Evolutionary conservation across 306 rosid species (phyloP).

Genomic region (Cucumis hystrix): DNA sequence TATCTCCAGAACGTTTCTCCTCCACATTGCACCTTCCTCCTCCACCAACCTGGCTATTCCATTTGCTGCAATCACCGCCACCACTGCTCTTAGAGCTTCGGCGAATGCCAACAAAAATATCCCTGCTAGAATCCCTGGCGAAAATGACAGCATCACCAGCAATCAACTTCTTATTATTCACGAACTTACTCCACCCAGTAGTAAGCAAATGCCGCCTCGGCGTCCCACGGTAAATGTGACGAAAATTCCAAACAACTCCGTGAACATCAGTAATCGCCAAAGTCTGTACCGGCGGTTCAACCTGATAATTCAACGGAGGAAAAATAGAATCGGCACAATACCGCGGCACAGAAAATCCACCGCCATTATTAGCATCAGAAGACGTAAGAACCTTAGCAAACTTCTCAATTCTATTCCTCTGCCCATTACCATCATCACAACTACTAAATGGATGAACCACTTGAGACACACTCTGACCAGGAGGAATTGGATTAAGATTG

Average conservation of each 20-base stretch:
- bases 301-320: constrained; percentile 41
- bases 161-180: constrained; percentile 50
- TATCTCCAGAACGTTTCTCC: constrained; percentile 12
- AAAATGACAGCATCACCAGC: constrained; percentile 66
- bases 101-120: constrained; percentile 49
- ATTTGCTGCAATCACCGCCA: constrained; percentile 2
- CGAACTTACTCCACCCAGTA: constrained; percentile 79
- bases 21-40: neutral
- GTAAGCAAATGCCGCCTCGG: constrained; percentile 77
- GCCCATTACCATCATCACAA: neutral
- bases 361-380: constrained; percentile 82
- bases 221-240: constrained; percentile 64
- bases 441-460: neutral
- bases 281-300: constrained; percentile 53
- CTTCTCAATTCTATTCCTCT: constrained; percentile 17
- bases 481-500: constrained; percentile 26
- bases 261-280: constrained; percentile 42
- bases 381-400: constrained; percentile 55
- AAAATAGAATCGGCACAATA: constrained; percentile 58
- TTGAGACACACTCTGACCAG: neutral
- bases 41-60: constrained; percentile 18
- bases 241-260: constrained; percentile 48
- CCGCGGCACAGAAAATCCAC: constrained; percentile 72
- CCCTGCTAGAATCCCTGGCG: constrained; percentile 23
- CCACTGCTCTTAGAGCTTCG: constrained; percentile 11